Evolutionary conservation across 208 protist species (phyloP).

Genomic region (Leptomonas pyrrhocoris): DNA sequence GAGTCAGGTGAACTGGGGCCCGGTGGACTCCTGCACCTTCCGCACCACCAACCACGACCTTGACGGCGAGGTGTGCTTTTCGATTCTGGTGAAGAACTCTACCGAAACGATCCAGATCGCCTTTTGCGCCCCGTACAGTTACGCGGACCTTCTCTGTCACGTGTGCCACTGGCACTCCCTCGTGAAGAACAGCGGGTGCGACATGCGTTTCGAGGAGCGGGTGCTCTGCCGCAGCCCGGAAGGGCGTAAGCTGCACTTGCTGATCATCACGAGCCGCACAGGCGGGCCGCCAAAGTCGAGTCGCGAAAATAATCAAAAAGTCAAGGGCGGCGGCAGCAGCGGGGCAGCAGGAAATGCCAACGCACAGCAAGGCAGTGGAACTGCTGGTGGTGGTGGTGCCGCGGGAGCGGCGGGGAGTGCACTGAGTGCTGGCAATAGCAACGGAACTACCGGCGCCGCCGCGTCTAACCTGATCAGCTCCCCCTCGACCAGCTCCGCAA

Average conservation of each 20-base stretch:
- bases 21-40: constrained; percentile 77
- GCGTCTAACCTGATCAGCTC: neutral
- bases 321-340: neutral
- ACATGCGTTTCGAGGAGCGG: constrained; percentile 85
- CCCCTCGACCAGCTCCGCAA: neutral
- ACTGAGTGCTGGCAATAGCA: neutral
- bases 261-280: constrained; percentile 74
- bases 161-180: constrained; percentile 80
- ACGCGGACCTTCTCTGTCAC: constrained; percentile 85
- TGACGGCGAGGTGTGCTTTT: constrained; percentile 79
- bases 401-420: neutral
- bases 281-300: constrained; percentile 13
- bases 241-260: constrained; percentile 81
- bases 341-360: neutral
- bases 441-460: neutral
- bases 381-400: neutral
- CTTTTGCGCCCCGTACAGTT: constrained; percentile 89
- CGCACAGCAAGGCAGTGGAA: neutral
- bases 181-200: constrained; percentile 50
- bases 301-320: neutral
- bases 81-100: constrained; percentile 48
- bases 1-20: constrained; percentile 51
- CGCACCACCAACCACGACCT: constrained; percentile 55
- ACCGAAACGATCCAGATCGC: constrained; percentile 78
- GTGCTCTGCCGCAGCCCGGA: constrained; percentile 81